Percentiles rank a stretch among this genome's conserved stretches.
Evolutionary conservation across 139 green algal genomes (phyloP).

Genomic region (Micractinium conductrix): DNA sequence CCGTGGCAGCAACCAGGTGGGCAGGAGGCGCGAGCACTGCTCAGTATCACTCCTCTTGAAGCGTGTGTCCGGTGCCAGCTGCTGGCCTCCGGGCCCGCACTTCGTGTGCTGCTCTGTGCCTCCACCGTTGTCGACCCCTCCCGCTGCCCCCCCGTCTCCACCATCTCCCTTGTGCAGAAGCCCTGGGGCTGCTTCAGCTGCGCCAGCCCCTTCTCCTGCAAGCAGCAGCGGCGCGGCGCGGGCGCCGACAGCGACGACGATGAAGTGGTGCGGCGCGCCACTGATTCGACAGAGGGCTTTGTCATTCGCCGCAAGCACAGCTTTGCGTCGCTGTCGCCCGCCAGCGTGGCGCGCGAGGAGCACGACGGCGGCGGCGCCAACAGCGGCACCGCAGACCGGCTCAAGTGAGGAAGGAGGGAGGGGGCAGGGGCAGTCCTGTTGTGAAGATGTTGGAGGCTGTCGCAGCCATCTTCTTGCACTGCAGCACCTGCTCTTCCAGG

Average conservation of each 20-base stretch:
- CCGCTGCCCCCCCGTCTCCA: not conserved
- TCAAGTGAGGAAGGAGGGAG: not conserved
- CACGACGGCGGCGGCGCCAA: not conserved
- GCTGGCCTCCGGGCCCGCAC: too few relatives aligned
- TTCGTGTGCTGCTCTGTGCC: not conserved
- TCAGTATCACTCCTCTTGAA: not conserved
- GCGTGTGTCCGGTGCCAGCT: too few relatives aligned
- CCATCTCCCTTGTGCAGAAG: slow-evolving; percentile 4
- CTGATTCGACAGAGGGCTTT: slow-evolving; percentile 17
- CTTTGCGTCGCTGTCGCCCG: not conserved
- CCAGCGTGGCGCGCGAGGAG: not conserved
- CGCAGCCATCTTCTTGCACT: not conserved
- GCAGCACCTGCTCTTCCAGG: not conserved
- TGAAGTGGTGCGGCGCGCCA: slow-evolving; percentile 26
- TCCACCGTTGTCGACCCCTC: not conserved
- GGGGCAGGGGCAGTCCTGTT: not conserved
- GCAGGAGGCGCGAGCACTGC: not conserved
- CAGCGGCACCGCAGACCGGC: not conserved
- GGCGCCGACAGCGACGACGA: not conserved
- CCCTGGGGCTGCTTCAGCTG: slow-evolving; percentile 29
- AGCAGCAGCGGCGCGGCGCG: not conserved
- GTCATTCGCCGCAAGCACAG: slow-evolving; percentile 19
- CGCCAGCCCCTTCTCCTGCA: slow-evolving; percentile 30
- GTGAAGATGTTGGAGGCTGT: not conserved
- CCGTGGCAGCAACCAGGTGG: not conserved